Base-by-base conservation (phyloP, 192 early-diverging fungal species). In the Umbelopsis ramanniana region DNA sequence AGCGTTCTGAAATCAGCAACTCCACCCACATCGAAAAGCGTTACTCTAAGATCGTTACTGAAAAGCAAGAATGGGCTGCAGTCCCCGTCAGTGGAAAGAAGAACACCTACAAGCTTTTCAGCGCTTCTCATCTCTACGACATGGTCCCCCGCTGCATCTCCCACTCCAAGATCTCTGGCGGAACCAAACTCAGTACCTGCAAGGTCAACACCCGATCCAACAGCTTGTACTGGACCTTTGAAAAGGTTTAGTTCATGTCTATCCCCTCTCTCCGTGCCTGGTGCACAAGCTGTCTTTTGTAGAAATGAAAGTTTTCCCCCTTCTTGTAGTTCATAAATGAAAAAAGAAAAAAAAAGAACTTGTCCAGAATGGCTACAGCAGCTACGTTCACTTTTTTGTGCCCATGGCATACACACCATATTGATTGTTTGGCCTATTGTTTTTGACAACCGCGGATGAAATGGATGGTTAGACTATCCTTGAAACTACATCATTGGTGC, bases 61-160 rank as follows among this genome's bases (percentile, higher is more conserved):
- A 24, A 0, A 76, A 76, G 46, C 74, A 76, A 54, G 45, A 71
- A 47, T 76, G 74, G 74, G 46, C 70, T 26, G 70, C 70, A 14
- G 69, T 76, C 3, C 74, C 74, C 9, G 69, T 70, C 37, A 14
- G 43, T 14, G 40, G 55, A 23, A 29, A 69, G 7, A 21, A 22
- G 19, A 74, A 74, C 52, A 48, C 68, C 19, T 71, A 54, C 48
- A 71, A 68, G 38, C 47, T 76, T 37, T 48, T 71, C 10, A 71
- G 69, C 12, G 74, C 69, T 33, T 71, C 74, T 23, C 74, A 76
- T 54, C 52, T 76, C 14, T 76, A 67, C 57, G 74, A 76, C 48
- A 76, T 76, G 74, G 38, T 37, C n/a, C 74, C 74, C 11, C 55
- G 63, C 22, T 76, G 74, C 52, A 68, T 76, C 24, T 71, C 63